Percentiles rank a stretch among this genome's conserved stretches.
phyloP scores from a whole-genome alignment of 75 land plant species.

The Sequoia sempervirens region DNA sequence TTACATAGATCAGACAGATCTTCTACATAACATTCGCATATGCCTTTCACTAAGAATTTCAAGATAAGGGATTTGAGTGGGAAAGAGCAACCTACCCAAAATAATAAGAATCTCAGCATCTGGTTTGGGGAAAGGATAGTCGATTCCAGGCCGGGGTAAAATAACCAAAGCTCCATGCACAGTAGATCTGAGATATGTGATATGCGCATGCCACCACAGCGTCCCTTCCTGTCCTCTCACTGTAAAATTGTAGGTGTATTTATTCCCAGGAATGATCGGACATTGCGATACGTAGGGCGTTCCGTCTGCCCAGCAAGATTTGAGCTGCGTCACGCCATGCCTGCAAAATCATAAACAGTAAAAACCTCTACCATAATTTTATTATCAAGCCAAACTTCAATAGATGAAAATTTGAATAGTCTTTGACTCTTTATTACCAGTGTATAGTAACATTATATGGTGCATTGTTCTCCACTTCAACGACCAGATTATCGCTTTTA shows the following conservation, averaged over 20 bases:
- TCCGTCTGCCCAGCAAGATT: background rate
- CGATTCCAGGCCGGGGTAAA: too few species aligned
- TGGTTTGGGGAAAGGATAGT: too few species aligned
- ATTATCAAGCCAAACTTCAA: background rate
- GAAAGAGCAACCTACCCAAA: too few species aligned
- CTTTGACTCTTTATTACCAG: background rate
- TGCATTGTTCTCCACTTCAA: conserved; percentile 15
- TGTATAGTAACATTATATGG: conserved; percentile 15
- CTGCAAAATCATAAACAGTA: background rate
- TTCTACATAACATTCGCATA: too few species aligned
- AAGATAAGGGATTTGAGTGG: too few species aligned
- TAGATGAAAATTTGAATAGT: too few species aligned
- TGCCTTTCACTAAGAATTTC: too few species aligned
- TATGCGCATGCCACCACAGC: conserved; percentile 1
- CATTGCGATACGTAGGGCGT: background rate
- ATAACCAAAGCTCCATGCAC: too few species aligned
- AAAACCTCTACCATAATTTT: background rate
- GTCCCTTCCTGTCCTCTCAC: background rate
- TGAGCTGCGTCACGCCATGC: background rate
- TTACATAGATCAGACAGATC: too few species aligned
- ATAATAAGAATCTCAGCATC: too few species aligned
- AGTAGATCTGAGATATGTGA: background rate
- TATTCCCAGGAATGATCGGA: background rate
- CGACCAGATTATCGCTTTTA: background rate
- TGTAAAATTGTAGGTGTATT: background rate